phyloP scores from a whole-genome alignment of 129 eudicot species.

The Helianthus annuus region DNA sequence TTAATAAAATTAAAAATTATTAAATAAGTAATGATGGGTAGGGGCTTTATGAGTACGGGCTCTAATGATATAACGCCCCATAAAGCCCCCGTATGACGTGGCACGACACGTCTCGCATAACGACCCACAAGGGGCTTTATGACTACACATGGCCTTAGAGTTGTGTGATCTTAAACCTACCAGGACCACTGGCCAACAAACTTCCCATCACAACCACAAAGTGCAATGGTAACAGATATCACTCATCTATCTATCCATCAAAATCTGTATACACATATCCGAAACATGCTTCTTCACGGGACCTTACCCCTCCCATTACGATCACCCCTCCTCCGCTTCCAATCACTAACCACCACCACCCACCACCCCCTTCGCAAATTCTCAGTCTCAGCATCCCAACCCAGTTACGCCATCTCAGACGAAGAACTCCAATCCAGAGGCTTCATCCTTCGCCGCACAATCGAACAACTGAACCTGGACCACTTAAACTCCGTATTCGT shows the following conservation, averaged over 20 bases:
- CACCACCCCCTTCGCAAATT: constrained; percentile 25
- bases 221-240: constrained; percentile 1
- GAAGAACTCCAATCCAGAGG: constrained; percentile 68
- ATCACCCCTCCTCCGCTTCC: constrained; percentile 29
- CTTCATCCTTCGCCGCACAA: constrained; percentile 61
- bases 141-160: too few species aligned
- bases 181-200: constrained; percentile 24
- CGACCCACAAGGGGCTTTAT: too few species aligned
- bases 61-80: too few species aligned
- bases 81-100: too few species aligned
- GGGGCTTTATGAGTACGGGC: too few species aligned
- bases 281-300: constrained; percentile 52
- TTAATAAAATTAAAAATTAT: too few species aligned
- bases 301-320: constrained; percentile 46
- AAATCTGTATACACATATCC: constrained; percentile 18
- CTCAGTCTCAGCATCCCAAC: constrained; percentile 30
- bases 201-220: constrained; percentile 32
- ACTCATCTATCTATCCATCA: constrained; percentile 18
- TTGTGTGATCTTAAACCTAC: not conserved
- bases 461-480: constrained; percentile 63
- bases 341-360: constrained; percentile 2
- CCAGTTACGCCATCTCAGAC: constrained; percentile 56
- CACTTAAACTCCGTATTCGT: constrained; percentile 84
- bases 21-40: too few species aligned
- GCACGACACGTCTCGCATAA: too few species aligned